Base-by-base conservation (phyloP, 2,329 filamentous ascomycete species). In the Aspergillus fischeri region DNA sequence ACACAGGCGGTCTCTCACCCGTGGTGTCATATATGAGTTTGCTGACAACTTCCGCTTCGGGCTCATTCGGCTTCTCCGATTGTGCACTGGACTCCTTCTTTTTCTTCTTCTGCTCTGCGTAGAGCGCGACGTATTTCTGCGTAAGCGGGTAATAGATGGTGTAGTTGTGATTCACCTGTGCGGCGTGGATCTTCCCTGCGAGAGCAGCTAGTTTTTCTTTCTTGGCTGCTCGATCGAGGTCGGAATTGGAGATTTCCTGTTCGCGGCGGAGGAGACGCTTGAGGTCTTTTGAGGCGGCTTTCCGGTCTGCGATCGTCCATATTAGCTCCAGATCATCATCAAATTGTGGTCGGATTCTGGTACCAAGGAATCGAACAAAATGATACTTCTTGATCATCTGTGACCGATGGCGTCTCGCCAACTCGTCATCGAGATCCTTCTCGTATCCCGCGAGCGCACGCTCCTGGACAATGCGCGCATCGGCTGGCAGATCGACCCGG, bases 351-450 rank as follows among this genome's bases (percentile, higher is more conserved):
- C 21, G 2, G 27, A 25, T 7, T 32, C 44, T 29, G 67, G 42
- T 67, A 77, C 75, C 85, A 60, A 87, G 80, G 67, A 87, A 88
- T n/a, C 85, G 74, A n/a, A 87, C 80, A 73, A 86, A 86, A 67
- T 87, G 85, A 67, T 86, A 88, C 66, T 80, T 81, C 57, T 77
- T 77, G 58, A 87, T 85, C 75, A 86, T 80, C 58, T 81, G 80
- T 50, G 76, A 77, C 62, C 78, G 77, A 63, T 79, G 73, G 63
- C 82, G 77, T 53, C 80, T 78, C 25, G 71, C 69, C 55, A 79
- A 75, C 55, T 78, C 76, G 25, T 79, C 76, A 17, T 73, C 75
- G 52, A 87, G 69, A 61, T 87, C 85, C 53, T 80, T 78, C 65
- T 84, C 75, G 55, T 82, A 82, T 1, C 79, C 80, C 55, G 77